phyloP scores from a whole-genome alignment of 1,284 basidiomycete species.

The Marasmius tenuissimus region DNA sequence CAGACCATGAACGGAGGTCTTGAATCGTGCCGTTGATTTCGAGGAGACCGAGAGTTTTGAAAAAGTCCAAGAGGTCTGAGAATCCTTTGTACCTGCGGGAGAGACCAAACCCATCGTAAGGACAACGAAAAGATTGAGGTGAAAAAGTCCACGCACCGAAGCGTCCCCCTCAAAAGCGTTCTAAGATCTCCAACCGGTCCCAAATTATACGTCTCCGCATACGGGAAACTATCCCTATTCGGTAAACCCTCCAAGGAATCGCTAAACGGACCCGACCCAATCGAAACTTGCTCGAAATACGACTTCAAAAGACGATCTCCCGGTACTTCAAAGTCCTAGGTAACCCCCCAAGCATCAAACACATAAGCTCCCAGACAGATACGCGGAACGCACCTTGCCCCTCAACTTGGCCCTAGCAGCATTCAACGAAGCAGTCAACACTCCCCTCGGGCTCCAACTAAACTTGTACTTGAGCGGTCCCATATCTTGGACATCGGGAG shows the following conservation, averaged over 20 bases:
- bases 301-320: conserved; percentile 57
- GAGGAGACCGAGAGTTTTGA: conserved; percentile 76
- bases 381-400: conserved; percentile 52
- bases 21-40: conserved; percentile 37
- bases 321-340: conserved; percentile 39
- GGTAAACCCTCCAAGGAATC: conserved; percentile 85
- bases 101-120: not conserved
- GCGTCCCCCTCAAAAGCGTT: conserved; percentile 84
- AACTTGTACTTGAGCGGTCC: conserved; percentile 90
- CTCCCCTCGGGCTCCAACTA: conserved; percentile 91
- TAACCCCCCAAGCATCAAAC: too few relatives aligned
- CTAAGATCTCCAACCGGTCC: conserved; percentile 46
- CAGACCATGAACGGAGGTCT: conserved; percentile 16
- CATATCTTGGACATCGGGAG: conserved; percentile 61
- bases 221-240: conserved; percentile 85
- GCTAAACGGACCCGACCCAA: conserved; percentile 49
- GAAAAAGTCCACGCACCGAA: conserved; percentile 52
- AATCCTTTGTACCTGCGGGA: conserved; percentile 88
- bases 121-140: not conserved
- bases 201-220: conserved; percentile 74
- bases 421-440: conserved; percentile 83
- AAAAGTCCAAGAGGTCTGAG: conserved; percentile 71
- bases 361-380: too few relatives aligned
- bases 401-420: conserved; percentile 70
- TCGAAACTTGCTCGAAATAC: conserved; percentile 64